Evolutionary conservation across 2,329 filamentous ascomycete genomes (phyloP), one percentile per base, ranked within the genome.

Genomic region (Fusarium anthophilum): DNA sequence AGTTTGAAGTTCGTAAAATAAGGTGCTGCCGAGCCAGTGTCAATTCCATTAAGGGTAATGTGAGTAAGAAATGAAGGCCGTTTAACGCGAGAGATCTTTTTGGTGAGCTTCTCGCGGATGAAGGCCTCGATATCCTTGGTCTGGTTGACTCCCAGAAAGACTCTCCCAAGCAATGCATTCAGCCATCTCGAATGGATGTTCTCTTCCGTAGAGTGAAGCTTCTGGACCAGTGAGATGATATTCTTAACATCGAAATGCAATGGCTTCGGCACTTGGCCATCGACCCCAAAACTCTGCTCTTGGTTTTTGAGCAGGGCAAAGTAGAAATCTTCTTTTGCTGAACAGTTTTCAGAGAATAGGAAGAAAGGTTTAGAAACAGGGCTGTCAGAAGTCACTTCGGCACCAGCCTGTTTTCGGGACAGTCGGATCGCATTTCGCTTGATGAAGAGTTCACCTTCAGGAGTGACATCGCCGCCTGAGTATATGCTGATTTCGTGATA

Each of bases 291-390:
- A 22, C 89, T 88, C 77, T 92, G 91, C 75, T 95, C 92, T 80
- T 97, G 93, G 73, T 95, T 97, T 77, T 92, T 91, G 44, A 99
- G 86, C 76, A 99, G 86, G 18, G 96, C 93, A 82, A 98, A 96
- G 82, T 99, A 99, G 83, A 99, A 98, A 81, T 99, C 96, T 82
- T 99, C 96, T 82, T 99, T 99, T 53, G 96, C 94, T 0, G 95
- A 98, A 81, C 94, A 94, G 79, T 97, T 98, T 75, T 98, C 95
- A 0, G 94, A 97, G 82, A 98, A 99, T 9, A 99, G 86, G 79
- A 92, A 98, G 83, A 98, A 98, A 0, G 96, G 95, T 76, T 94
- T 95, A 12, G 94, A 91, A 6, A 88, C 79, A 39, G 86, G 86
- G 43, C 82, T 84, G 72, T 91, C 90, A 8, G 89, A 87, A 6